A percentile compares a stretch with the other conserved stretches of the same genome.
Conservation (phyloP, 1,284 basidiomycete genomes). For the Sporisorium scitamineum region DNA sequence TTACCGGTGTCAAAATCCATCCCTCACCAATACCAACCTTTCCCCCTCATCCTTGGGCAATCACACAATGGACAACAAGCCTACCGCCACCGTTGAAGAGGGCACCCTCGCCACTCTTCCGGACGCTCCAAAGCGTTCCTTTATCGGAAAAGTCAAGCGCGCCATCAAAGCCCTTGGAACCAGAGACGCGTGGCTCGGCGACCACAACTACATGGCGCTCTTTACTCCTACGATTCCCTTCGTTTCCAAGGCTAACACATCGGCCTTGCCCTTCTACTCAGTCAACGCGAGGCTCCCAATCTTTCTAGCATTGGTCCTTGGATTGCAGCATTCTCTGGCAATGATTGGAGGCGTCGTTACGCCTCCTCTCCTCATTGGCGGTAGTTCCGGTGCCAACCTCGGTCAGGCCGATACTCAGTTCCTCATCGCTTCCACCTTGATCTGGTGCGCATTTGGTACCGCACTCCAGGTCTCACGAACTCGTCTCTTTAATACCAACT, state of each 20-base stretch:
- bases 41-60: neutral
- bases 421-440: conserved; percentile 39
- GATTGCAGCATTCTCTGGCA: conserved; percentile 25
- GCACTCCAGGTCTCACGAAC: conserved; percentile 33
- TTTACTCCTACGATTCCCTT: conserved; percentile 35
- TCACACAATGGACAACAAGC: conserved; percentile 19
- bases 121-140: conserved; percentile 13
- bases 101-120: conserved; percentile 28
- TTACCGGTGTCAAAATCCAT: neutral
- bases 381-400: conserved; percentile 22
- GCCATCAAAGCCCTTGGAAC: conserved; percentile 20
- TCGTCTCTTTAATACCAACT: conserved; percentile 29
- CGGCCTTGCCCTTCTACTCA: conserved; percentile 30
- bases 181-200: conserved; percentile 35
- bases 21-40: neutral
- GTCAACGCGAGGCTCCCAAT: conserved; percentile 28
- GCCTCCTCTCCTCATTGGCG: conserved; percentile 31
- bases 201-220: conserved; percentile 32
- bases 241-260: conserved; percentile 13
- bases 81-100: conserved; percentile 21
- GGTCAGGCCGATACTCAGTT: conserved; percentile 26
- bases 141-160: conserved; percentile 22
- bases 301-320: conserved; percentile 19
- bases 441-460: conserved; percentile 39
- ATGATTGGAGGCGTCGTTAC: conserved; percentile 43